Evolutionary conservation across 164 flowering plant species (phyloP).

Genomic region (Sextonia rubra): DNA sequence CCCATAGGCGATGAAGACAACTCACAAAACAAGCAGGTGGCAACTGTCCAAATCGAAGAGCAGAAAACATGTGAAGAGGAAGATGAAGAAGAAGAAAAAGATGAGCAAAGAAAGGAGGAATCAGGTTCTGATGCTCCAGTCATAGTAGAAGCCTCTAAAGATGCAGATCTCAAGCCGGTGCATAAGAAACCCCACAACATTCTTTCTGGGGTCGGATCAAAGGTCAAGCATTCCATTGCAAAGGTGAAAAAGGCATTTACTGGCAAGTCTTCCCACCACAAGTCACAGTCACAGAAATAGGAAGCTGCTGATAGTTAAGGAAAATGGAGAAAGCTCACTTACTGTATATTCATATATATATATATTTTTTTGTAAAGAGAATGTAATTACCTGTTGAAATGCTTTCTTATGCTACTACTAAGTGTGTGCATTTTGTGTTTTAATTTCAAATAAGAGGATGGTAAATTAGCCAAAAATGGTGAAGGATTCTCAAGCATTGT

Average conservation of each 20-base stretch:
- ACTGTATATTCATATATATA: too few relatives aligned
- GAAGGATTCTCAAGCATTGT: neutral
- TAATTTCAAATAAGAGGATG: neutral
- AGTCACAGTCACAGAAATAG: constrained; percentile 41
- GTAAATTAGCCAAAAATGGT: neutral
- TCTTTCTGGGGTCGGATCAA: constrained; percentile 81
- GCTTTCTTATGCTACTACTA: neutral
- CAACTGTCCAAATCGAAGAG: constrained; percentile 24
- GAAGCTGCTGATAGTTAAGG: neutral
- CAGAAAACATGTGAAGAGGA: constrained; percentile 29
- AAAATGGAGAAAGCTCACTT: neutral
- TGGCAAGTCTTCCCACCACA: constrained; percentile 62
- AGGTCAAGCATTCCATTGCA: constrained; percentile 82
- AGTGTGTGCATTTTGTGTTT: neutral
- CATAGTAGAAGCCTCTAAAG: constrained; percentile 54
- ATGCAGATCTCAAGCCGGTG: constrained; percentile 37
- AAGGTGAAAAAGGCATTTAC: constrained; percentile 86
- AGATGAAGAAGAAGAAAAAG: constrained; percentile 31
- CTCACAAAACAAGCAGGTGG: constrained; percentile 21
- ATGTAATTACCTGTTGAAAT: neutral
- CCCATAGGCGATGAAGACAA: constrained; percentile 16
- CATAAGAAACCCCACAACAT: constrained; percentile 70
- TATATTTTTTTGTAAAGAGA: too few relatives aligned
- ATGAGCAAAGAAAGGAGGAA: constrained; percentile 32
- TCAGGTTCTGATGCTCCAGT: constrained; percentile 47